Base-by-base conservation (phyloP, 1,284 basidiomycete species). In the Tylopilus orsonianus region DNA sequence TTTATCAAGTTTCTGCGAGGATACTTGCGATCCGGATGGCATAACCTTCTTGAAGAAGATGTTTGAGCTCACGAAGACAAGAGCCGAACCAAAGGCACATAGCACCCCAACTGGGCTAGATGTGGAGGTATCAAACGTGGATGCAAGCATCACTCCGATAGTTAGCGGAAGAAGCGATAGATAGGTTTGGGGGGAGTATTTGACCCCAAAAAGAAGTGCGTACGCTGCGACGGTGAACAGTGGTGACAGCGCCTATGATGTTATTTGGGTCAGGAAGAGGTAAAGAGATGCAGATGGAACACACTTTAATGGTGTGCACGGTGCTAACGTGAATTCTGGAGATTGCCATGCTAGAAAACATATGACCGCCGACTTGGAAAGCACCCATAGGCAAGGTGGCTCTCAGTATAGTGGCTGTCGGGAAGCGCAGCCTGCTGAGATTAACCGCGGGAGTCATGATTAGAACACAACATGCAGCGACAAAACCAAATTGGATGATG, bases 41-140 rank as follows among this genome's bases (percentile, higher is more conserved):
- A 99, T 87, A 52, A 99, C 86, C 75, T 97, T 98, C 73, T 99
- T 99, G 80, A 96, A 97, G 71, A 96, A 97, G 61, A 99, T 98
- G 72, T 99, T 99, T 57, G 95, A 95, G 52, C 90, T 92, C 43
- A 99, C 97, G 66, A 99, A 98, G 56, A 99, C 85, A 51, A 98
- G 71, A 20, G 95, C 95, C 13, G 93, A 96, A 32, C 93, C 93
- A 61, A 97, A 93, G 4, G 94, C 93, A 67, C 90, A 96, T 13
- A 95, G 71, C 20, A 97, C 73, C 16, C 94, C 94, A 39, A 88
- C 71, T 6, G 81, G 71, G 67, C 95, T 96, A 38, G 89, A 91
- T 5, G 85, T 83, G 3, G 91, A 90, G 48, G 95, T 75, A 70
- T 97, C 93, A 62, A 93, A 94, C 12, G 93, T 94, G 69, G 90